Conservation (phyloP, 2,329 filamentous ascomycete species). For the Zymoseptoria tritici region DNA sequence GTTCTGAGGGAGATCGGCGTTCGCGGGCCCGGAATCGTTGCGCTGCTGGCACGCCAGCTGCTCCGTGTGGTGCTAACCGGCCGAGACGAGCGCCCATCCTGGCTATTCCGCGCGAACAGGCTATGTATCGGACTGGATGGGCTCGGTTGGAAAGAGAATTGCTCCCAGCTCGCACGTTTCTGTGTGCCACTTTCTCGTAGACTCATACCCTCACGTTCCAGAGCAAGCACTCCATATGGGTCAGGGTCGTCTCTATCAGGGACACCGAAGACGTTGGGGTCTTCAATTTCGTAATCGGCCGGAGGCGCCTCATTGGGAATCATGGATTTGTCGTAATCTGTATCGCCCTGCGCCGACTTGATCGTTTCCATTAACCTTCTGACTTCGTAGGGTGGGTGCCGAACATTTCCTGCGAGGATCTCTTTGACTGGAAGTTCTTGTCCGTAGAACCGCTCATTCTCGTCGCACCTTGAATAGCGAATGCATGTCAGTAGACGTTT, state of each 20-base stretch:
- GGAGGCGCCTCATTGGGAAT: conserved; percentile 67
- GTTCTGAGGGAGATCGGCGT: conserved; percentile 26
- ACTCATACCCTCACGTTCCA: conserved; percentile 84
- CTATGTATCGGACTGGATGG: conserved; percentile 64
- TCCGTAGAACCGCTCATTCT: conserved; percentile 81
- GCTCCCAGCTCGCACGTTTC: conserved; percentile 64
- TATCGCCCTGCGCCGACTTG: conserved; percentile 78
- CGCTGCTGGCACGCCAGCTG: conserved; percentile 49
- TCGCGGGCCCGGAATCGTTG: conserved; percentile 11
- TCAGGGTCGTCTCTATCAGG: conserved; percentile 77
- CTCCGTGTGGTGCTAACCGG: conserved; percentile 46
- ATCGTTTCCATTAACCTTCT: conserved; percentile 69
- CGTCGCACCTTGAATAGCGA: conserved; percentile 50
- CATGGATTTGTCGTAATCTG: conserved; percentile 61
- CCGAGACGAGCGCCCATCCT: conserved; percentile 29
- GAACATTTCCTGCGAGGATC: conserved; percentile 56
- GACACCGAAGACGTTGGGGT: conserved; percentile 61
- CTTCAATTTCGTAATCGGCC: conserved; percentile 58
- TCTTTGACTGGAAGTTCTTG: conserved; percentile 54
- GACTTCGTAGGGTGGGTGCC: conserved; percentile 49
- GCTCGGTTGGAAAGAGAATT: conserved; percentile 74
- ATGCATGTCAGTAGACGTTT: no score
- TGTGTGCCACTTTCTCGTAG: conserved; percentile 83
- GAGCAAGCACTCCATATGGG: conserved; percentile 79
- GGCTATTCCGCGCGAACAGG: conserved; percentile 57